phyloP scores from a whole-genome alignment of 345 rosid species.

The Kandelia obovata region DNA sequence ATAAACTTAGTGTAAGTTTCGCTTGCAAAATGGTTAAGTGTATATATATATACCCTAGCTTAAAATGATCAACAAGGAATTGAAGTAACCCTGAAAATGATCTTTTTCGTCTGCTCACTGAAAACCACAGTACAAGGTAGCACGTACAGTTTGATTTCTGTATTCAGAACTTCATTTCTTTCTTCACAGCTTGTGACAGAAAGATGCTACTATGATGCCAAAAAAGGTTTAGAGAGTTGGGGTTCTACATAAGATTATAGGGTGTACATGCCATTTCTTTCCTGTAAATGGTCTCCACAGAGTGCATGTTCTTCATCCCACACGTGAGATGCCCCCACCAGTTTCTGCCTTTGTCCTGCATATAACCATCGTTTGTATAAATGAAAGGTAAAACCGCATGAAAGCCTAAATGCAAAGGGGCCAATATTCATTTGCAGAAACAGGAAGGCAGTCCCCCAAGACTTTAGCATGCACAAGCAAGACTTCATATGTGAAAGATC shows the following conservation, averaged over 20 bases:
- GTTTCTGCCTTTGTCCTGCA: conserved; percentile 68
- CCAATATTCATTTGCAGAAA: not conserved
- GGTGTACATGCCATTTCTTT: no score
- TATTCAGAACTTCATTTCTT: no score
- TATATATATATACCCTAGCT: no score
- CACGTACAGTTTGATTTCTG: no score
- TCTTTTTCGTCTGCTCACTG: no score
- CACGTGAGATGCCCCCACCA: conserved; percentile 57
- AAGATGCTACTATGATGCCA: not conserved
- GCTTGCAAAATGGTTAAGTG: no score
- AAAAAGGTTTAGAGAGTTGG: not conserved
- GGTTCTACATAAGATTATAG: not conserved
- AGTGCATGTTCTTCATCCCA: conserved; percentile 43
- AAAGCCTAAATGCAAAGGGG: not conserved
- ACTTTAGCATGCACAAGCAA: not conserved
- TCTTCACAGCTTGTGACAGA: no score
- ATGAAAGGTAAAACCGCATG: not conserved
- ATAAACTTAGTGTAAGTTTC: no score
- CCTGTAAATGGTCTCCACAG: not conserved
- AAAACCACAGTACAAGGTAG: no score
- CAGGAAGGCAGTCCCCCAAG: not conserved
- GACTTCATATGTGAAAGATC: not conserved
- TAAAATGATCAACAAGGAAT: no score
- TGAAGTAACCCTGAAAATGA: no score
- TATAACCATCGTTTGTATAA: conserved; percentile 5